Evolutionary conservation across 176 grass and related monocot genomes (phyloP), one percentile per base, ranked within the genome.

Genomic region (Paspalum vaginatum): DNA sequence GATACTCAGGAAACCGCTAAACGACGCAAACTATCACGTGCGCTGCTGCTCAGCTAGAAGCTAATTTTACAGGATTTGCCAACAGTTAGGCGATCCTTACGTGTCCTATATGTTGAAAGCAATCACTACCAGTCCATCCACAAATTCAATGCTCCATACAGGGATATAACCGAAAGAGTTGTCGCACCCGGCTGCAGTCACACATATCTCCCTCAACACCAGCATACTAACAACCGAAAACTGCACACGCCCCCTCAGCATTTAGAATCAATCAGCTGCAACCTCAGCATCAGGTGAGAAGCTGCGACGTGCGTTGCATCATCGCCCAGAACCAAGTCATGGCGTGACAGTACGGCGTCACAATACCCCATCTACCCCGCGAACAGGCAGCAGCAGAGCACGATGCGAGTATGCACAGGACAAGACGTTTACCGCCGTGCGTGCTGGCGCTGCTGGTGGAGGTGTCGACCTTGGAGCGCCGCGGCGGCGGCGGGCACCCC

Each of bases 371-470:
- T 51, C 10, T 53, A 26, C 44, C 43, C 62, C 45, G 13, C 52
- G 25, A 69, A 24, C 20, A 52, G 49, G 64, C 53, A 85, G 15
- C 55, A 32, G 11, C 25, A 16, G 2, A 52, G 27, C 84, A 50
- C 69, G 65, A 50, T 70, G 68, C 45, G 25, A 18, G 40, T 13
- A 38, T 32, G 32, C 32, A 32, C 32, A 32, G 3, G 32, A 32
- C 32, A 3, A 5, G 83, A 26, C 21, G 43, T 72, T 82, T 83
- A 89, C 88, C 83, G 18, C 88, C 88, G 9, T 89, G 88, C 5
- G 83, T 86, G 83, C 88, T 89, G 32, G 88, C 74, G 50, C 88
- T 89, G 79, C 88, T 86, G 22, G 83, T 89, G 73, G 88, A 89
- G 27, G 88, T 73, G 51, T 89, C 88, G 52, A 89, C 83, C 79